phyloP scores from a whole-genome alignment of 2,329 filamentous ascomycete genomes.

The Paracoccidioides lutzii region DNA sequence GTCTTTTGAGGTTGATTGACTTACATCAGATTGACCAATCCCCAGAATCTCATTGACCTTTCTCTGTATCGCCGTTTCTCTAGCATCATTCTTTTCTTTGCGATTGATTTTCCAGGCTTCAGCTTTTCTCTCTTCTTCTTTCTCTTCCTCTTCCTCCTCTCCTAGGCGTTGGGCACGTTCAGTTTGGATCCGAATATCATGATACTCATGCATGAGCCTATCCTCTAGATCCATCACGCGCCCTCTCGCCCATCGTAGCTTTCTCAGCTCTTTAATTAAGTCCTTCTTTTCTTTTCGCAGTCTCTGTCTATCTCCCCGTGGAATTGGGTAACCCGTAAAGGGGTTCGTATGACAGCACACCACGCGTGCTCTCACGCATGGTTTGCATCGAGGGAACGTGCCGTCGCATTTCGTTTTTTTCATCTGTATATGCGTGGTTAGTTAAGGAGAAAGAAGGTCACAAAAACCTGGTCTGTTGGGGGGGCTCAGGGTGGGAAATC shows the following conservation, averaged over 20 bases:
- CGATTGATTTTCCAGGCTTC: not conserved
- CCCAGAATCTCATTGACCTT: too few species aligned
- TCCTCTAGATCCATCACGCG: too few species aligned
- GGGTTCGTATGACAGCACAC: conserved; percentile 17
- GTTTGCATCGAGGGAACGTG: conserved; percentile 10
- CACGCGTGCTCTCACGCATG: conserved; percentile 7
- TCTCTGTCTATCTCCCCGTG: not conserved
- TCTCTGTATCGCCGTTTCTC: too few species aligned
- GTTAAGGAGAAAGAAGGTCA: not conserved
- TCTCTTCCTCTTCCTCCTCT: not conserved
- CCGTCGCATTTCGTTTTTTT: conserved; percentile 18
- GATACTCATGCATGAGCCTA: too few species aligned
- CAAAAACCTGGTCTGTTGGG: not conserved
- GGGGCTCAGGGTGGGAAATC: not conserved
- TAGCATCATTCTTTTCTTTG: not conserved
- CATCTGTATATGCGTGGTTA: conserved; percentile 5
- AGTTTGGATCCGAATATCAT: too few species aligned
- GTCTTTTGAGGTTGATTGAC: too few species aligned
- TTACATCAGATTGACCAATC: too few species aligned
- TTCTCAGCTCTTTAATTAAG: too few species aligned
- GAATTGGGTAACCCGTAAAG: conserved; percentile 12
- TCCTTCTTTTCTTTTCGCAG: not conserved
- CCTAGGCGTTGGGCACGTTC: too few species aligned
- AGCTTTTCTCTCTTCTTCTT: not conserved
- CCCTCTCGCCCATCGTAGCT: too few species aligned